Base-by-base conservation (phyloP, 441 rosid genomes). In the Gossypium davidsonii region DNA sequence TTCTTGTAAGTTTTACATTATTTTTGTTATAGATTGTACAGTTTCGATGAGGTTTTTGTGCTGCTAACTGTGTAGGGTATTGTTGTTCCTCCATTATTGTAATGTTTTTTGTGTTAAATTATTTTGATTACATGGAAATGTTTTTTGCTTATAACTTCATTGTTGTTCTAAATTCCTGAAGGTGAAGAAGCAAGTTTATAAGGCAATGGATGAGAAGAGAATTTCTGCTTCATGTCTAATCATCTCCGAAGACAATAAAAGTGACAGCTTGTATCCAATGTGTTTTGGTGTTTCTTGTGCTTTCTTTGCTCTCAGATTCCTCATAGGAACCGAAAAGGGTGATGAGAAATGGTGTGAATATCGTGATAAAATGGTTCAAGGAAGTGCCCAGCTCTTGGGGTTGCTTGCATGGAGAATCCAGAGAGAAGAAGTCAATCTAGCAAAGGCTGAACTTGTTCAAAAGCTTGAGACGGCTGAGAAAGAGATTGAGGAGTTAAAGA, bases 241-340 rank as follows among this genome's bases (percentile, higher is more conserved):
- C 62, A 72, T 79, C 72, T 69, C 81, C 56, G 82, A 60, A 57
- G 81, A 74, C 73, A 82, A 31, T 31, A 31, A 70, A 75, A 74
- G 67, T 6, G 83, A 85, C 31, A 73, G 74, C 69, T 81, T 89
- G 77, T 87, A 76, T 72, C 85, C 89, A 49, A 76, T 77, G 83
- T 88, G 78, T 80, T 85, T 88, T 72, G 92, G 92, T 6, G 88
- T 82, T 76, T 88, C 92, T 58, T 91, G 87, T 83, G 90, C 89
- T 26, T 74, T 86, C 34, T 78, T 85, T 67, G 86, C 88, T 77
- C 79, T 87, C 10, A 75, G 77, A 37, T 67, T 89, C 58, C 28
- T 79, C 73, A 75, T 88, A 37, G 79, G 72, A 73, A 51, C 81
- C 10, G 85, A 77, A 7, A 77, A 72, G 51, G 84, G 81, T 28